Base-by-base conservation (phyloP, 2,329 filamentous ascomycete species). In the Scedosporium dehoogii region DNA sequence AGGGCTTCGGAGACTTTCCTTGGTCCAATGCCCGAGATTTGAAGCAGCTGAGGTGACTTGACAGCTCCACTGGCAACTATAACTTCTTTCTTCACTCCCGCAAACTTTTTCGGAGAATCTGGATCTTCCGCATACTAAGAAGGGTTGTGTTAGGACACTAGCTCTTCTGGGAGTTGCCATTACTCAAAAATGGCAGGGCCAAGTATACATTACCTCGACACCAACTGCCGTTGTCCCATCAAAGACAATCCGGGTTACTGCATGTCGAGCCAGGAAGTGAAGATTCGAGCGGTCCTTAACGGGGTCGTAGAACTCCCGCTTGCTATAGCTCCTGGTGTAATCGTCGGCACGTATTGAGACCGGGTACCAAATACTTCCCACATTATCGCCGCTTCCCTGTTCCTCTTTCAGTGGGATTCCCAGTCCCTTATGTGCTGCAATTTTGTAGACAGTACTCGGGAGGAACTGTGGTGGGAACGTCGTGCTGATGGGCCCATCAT, bases 21-120 rank as follows among this genome's bases (percentile, higher is more conserved):
- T 1, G 76, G 74, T 0, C 80, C 80, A 29, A 83, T 73, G 7
- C 81, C 81, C 59, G 77, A 80, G 0, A 82, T 72, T 69, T 80
- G 78, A 3, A 83, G 75, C 4, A 83, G 73, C 63, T 81, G 78
- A 0, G 80, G 80, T 3, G 76, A 75, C 68, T 81, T 79, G 66
- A 81, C 78, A 3, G 75, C 72, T n/a, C 81, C 81, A 1, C 76
- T 79, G 0, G 76, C 74, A 10, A 83, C 63, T 57, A 83, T 80
- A n/a, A 83, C 75, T 66, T 82, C 80, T 29, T 71, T 73, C 63
- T 10, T 42, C 1, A 41, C 56, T 16, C 38, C 16, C 14, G 9
- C 29, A 9, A 41, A 14, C 14, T 42, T 7, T 6, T 4, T 23
- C 9, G 56, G 71, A 68, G 16, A 67, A 65, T 27, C 23, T 23